These are phyloP conservation scores for Kodamaea sagamina DNA, from an alignment of 805 yeast genomes.

Conservation along the genomic window DNA sequence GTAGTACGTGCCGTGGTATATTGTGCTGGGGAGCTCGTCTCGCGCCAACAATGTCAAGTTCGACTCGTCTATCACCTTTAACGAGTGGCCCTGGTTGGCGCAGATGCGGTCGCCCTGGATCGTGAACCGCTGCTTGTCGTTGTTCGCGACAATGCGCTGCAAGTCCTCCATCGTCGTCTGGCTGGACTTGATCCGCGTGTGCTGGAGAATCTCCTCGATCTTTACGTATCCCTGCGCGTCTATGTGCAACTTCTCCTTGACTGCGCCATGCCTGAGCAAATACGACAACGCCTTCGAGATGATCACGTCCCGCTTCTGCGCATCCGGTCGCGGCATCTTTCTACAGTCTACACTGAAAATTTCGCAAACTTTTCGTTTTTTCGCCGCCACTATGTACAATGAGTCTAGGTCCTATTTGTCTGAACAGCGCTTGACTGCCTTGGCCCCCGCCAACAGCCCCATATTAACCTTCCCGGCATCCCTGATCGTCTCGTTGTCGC, in stretches of 20 bases:
- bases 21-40: constrained; percentile 48
- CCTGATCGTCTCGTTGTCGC: constrained; percentile 83
- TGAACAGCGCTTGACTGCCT: constrained; percentile 39
- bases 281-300: constrained; percentile 78
- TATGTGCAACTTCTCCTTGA: constrained; percentile 62
- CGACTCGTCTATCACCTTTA: constrained; percentile 48
- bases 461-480: constrained; percentile 41
- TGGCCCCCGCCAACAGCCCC: constrained; percentile 53
- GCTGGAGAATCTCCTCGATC: constrained; percentile 53
- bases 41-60: constrained; percentile 37
- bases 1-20: constrained; percentile 80
- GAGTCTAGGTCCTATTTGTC: constrained; percentile 8
- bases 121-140: constrained; percentile 72
- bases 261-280: constrained; percentile 84
- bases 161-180: constrained; percentile 60
- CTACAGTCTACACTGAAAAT: not conserved
- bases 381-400: constrained; percentile 3
- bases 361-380: constrained; percentile 3
- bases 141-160: constrained; percentile 56
- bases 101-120: constrained; percentile 54
- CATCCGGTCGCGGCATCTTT: constrained; percentile 13
- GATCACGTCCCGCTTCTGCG: constrained; percentile 33
- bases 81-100: constrained; percentile 93
- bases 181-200: constrained; percentile 58
- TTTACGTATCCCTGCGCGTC: constrained; percentile 67